Evolutionary conservation across 2,329 filamentous ascomycete species (phyloP).

Genomic region (Ilyonectria sp.): DNA sequence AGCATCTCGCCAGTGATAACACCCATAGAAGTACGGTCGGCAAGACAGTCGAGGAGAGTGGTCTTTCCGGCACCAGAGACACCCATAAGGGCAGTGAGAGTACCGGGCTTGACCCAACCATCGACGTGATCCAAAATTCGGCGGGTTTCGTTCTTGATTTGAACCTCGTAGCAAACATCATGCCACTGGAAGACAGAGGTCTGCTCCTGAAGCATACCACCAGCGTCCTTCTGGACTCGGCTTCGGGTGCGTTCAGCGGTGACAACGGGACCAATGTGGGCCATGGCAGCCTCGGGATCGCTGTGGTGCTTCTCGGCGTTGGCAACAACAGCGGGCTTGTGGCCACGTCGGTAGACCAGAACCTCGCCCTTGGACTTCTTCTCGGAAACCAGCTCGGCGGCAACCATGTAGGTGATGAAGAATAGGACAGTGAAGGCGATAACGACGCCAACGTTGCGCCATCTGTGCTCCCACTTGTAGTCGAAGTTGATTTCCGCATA

Average conservation of each 20-base stretch:
- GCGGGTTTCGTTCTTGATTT: constrained; percentile 83
- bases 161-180: constrained; percentile 82
- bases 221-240: constrained; percentile 56
- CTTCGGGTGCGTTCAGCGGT: constrained; percentile 60
- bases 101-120: constrained; percentile 95
- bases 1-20: constrained; percentile 89
- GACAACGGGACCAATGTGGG: constrained; percentile 64
- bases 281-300: constrained; percentile 69
- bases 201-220: constrained; percentile 66
- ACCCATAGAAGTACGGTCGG: constrained; percentile 89
- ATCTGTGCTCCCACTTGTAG: constrained; percentile 73
- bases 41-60: constrained; percentile 88
- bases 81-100: constrained; percentile 91
- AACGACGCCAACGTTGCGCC: constrained; percentile 81
- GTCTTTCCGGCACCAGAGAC: constrained; percentile 96
- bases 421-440: constrained; percentile 76
- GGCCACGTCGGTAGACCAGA: constrained; percentile 80
- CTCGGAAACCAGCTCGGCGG: constrained; percentile 76
- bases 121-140: constrained; percentile 89
- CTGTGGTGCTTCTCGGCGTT: constrained; percentile 74
- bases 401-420: constrained; percentile 72
- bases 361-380: constrained; percentile 84
- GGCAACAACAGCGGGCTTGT: constrained; percentile 70
- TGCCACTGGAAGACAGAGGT: constrained; percentile 90
- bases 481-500: constrained; percentile 62